Base-by-base conservation (phyloP, 1,139 yeast genomes). In the Diutina sp. region DNA sequence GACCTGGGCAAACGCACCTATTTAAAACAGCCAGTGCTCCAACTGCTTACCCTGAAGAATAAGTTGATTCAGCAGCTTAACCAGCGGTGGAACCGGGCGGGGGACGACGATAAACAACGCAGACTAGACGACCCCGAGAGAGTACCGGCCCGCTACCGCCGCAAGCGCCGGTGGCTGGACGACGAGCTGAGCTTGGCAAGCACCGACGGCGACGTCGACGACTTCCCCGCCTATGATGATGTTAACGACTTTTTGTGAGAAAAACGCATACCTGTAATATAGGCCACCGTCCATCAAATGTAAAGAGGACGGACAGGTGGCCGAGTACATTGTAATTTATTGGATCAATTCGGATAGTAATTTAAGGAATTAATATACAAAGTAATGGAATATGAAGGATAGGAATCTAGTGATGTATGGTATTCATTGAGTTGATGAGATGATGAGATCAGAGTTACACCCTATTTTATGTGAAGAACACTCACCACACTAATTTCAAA, bases 81-180 rank as follows among this genome's bases (percentile, higher is more conserved):
- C 21, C 41, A 50, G 16, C 32, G 32, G 16, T 50, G 53, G 53
- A 50, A 50, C 29, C 32, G 32, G 4, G 44, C 28, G 2, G 44
- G 18, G 2, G 53, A 47, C 7, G 32, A 47, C 3, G 51, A 29
- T 7, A 14, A 29, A 7, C 29, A 14, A 28, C 29, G 28, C n/a
- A 21, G 21, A 46, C 32, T 12, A 6, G 38, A 47, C 16, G 21
- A 25, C 21, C 6, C 41, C 16, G 41, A 35, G 4, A 8, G 41
- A 12, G n/a, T 11, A 12, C 41, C 41, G n/a, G 46, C 44, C 1
- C 44, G 53, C 9, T 16, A 11, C 16, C 14, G 44, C 4, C 53
- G 53, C 6, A 50, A 50, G 14, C 53, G 53, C n/a, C 53, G 53
- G 16, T 50, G 53, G 53, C 53, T 50, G 53, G 53, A 50, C 16